Evolutionary conservation across 106 monocot species (phyloP).

Genomic region (Ottelia alismoides): DNA sequence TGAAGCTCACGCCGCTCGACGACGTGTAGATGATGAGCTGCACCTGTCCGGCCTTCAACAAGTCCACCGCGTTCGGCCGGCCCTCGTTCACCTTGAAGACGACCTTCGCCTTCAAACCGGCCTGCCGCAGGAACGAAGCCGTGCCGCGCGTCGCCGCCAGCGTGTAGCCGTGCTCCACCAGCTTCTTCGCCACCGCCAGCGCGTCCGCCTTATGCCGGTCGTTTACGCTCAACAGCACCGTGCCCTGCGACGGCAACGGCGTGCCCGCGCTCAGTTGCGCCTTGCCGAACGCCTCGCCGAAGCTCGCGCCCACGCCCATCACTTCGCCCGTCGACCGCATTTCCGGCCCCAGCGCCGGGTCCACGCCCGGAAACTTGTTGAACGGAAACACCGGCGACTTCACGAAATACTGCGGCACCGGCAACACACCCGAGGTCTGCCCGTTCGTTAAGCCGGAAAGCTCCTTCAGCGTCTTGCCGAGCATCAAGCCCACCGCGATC

Average conservation of each 20-base stretch:
- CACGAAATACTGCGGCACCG: too few relatives aligned
- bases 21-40: too few relatives aligned
- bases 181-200: constrained; percentile 33
- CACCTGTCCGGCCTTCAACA: constrained; percentile 58
- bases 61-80: constrained; percentile 62
- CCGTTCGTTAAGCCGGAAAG: constrained; percentile 43
- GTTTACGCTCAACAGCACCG: constrained; percentile 61
- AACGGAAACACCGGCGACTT: constrained; percentile 77
- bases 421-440: constrained; percentile 52
- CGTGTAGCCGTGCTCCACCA: constrained; percentile 39
- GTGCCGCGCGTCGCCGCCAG: constrained; percentile 70
- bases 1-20: too few relatives aligned
- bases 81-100: constrained; percentile 82
- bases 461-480: constrained; percentile 51
- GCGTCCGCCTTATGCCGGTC: constrained; percentile 64
- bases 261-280: constrained; percentile 81
- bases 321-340: constrained; percentile 87
- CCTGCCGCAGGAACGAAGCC: constrained; percentile 48
- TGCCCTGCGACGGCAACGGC: constrained; percentile 42
- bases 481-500: constrained; percentile 70
- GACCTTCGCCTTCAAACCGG: constrained; percentile 38
- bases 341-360: constrained; percentile 73
- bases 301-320: constrained; percentile 64
- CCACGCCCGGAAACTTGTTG: constrained; percentile 77
- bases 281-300: constrained; percentile 65